Conservation (phyloP, 179 eudicot genomes). For the Camellia oleifera region DNA sequence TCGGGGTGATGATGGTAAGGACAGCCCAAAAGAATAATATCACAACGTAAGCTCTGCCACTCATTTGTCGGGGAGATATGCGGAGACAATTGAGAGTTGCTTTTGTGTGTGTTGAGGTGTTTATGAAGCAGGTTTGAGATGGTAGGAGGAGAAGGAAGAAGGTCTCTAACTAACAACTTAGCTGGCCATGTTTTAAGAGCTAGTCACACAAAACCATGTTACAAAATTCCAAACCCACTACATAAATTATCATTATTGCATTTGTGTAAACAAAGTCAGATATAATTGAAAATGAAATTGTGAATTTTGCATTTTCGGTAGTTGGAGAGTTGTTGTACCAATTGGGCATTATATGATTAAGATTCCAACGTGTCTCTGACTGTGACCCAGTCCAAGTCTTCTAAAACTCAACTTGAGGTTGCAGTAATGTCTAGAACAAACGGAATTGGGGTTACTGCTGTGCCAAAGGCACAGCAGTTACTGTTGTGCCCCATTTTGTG, state of each 20-base stretch:
- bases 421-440: too few species aligned
- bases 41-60: constrained; percentile 45
- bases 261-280: constrained; percentile 20
- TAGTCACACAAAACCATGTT: background rate
- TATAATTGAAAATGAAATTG: constrained; percentile 14
- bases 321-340: constrained; percentile 39
- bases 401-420: too few species aligned
- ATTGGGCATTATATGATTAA: background rate
- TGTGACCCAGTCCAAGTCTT: too few species aligned
- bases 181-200: constrained; percentile 36
- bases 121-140: constrained; percentile 5
- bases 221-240: constrained; percentile 1
- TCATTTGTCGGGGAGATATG: constrained; percentile 36
- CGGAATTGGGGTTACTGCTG: too few species aligned
- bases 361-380: too few species aligned
- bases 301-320: constrained; percentile 15
- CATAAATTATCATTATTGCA: background rate
- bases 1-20: constrained; percentile 63
- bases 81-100: background rate
- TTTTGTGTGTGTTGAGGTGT: background rate
- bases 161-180: constrained; percentile 17
- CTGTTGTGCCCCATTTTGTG: too few species aligned
- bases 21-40: constrained; percentile 68
- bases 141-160: constrained; percentile 8
- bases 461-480: too few species aligned